A percentile compares a stretch with the other conserved stretches of the same genome.
Evolutionary conservation across 2,329 filamentous ascomycete genomes (phyloP).

Genomic region (Coniochaeta sp.): DNA sequence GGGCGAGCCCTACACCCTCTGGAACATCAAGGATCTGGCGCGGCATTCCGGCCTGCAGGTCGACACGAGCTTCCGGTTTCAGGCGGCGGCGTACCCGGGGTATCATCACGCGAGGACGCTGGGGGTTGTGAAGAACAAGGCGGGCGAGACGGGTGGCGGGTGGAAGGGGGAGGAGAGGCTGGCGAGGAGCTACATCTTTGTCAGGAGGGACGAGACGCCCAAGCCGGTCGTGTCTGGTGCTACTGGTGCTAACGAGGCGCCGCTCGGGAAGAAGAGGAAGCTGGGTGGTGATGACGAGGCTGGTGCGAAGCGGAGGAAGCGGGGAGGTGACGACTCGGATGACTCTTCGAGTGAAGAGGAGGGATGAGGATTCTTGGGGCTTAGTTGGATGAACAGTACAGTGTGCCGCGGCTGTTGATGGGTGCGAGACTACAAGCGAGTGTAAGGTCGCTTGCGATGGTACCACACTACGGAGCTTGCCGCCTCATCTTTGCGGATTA

Average conservation of each 20-base stretch:
- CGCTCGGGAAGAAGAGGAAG: slow-evolving; percentile 21
- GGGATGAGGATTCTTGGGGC: background rate
- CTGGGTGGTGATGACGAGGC: slow-evolving; percentile 20
- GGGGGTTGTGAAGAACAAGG: slow-evolving; percentile 50
- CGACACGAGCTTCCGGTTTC: slow-evolving; percentile 62
- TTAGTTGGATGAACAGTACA: background rate
- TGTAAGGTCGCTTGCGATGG: background rate
- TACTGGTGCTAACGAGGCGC: slow-evolving; percentile 12
- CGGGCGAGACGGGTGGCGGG: slow-evolving; percentile 32
- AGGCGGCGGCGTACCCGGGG: slow-evolving; percentile 58
- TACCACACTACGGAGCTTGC: background rate
- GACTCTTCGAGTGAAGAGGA: background rate
- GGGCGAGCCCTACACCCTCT: slow-evolving; percentile 87
- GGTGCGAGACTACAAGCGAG: background rate
- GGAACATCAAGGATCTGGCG: slow-evolving; percentile 86
- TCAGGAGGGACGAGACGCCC: slow-evolving; percentile 45
- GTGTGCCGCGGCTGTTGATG: background rate
- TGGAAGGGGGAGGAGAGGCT: slow-evolving; percentile 46
- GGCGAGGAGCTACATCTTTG: slow-evolving; percentile 55
- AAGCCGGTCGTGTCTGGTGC: slow-evolving; percentile 7
- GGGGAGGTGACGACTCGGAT: slow-evolving; percentile 6
- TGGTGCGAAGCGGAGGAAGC: slow-evolving; percentile 15
- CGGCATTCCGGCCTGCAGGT: slow-evolving; percentile 68
- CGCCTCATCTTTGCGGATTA: background rate
- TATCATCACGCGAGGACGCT: slow-evolving; percentile 69